Evolutionary conservation across 2,329 filamentous ascomycete genomes (phyloP).

Genomic region (Fusarium sp.): DNA sequence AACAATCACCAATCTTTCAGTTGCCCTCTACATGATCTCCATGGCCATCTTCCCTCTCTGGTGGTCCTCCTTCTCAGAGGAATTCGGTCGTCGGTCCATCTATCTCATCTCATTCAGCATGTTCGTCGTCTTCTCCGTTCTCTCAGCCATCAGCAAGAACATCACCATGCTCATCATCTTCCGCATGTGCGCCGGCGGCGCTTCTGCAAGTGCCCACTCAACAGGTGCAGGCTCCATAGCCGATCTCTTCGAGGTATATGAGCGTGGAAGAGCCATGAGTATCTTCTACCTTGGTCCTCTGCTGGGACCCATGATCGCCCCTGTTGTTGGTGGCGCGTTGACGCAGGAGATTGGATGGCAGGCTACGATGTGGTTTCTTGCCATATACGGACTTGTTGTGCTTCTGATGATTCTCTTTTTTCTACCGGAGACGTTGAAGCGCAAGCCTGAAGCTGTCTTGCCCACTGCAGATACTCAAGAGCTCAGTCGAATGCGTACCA

Average conservation of each 20-base stretch:
- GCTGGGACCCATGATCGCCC: constrained; percentile 77
- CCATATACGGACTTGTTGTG: constrained; percentile 73
- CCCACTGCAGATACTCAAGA: constrained; percentile 15
- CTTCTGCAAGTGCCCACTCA: constrained; percentile 82
- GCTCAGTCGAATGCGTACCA: constrained; percentile 65
- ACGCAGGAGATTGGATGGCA: constrained; percentile 77
- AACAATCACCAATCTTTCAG: constrained; percentile 78
- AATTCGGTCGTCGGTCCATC: constrained; percentile 77
- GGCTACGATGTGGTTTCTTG: constrained; percentile 81
- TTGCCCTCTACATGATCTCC: constrained; percentile 83
- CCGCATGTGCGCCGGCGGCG: constrained; percentile 78
- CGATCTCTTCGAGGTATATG: constrained; percentile 79
- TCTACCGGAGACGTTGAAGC: constrained; percentile 72
- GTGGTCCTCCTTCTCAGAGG: constrained; percentile 87
- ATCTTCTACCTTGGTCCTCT: constrained; percentile 84
- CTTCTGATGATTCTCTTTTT: constrained; percentile 67
- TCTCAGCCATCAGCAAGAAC: constrained; percentile 74
- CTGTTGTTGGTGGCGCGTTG: constrained; percentile 81
- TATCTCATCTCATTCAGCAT: constrained; percentile 80
- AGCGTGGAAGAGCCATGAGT: constrained; percentile 83
- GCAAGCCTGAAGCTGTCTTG: constrained; percentile 35
- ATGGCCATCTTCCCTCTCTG: constrained; percentile 88
- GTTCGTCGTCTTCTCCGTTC: constrained; percentile 76
- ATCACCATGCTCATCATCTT: constrained; percentile 83
- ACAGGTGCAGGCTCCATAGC: constrained; percentile 87